phyloP scores from a whole-genome alignment of 176 grass and related monocot genomes.

The Dendrocalamus sinicus region DNA sequence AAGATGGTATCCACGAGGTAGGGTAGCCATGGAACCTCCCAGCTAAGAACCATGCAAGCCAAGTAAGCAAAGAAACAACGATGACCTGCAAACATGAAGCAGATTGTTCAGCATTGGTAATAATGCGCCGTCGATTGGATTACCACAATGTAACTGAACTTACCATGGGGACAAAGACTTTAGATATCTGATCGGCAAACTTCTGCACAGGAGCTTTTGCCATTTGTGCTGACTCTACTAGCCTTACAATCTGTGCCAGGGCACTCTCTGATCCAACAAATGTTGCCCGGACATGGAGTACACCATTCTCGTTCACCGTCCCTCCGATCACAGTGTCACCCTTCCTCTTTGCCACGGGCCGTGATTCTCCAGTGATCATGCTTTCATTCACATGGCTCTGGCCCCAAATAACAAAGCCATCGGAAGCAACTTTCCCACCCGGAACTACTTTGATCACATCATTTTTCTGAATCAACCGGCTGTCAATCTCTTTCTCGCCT shows the following conservation, averaged over 20 bases:
- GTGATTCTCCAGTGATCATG: slow-evolving; percentile 95
- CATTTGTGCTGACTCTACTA: slow-evolving; percentile 94
- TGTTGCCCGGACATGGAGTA: slow-evolving; percentile 82
- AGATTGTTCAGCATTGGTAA: slow-evolving; percentile 29
- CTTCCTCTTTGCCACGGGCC: slow-evolving; percentile 83
- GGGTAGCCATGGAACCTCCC: slow-evolving; percentile 75
- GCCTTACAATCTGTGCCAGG: slow-evolving; percentile 82
- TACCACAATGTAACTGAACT: slow-evolving; percentile 40
- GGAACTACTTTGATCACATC: slow-evolving; percentile 94
- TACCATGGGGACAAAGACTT: slow-evolving; percentile 87
- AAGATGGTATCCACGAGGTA: slow-evolving; percentile 82
- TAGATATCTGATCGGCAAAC: slow-evolving; percentile 91
- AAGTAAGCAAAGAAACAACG: slow-evolving; percentile 70
- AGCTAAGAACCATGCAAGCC: slow-evolving; percentile 83
- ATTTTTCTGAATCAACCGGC: slow-evolving; percentile 94
- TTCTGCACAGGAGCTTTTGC: slow-evolving; percentile 97
- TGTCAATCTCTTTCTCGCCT: slow-evolving; percentile 83
- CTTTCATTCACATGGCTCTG: slow-evolving; percentile 99
- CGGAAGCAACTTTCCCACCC: slow-evolving; percentile 84
- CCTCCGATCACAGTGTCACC: slow-evolving; percentile 89
- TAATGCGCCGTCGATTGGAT: not conserved
- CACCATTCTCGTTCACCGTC: slow-evolving; percentile 94
- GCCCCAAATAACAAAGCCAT: slow-evolving; percentile 94
- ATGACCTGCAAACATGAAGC: slow-evolving; percentile 69
- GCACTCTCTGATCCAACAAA: slow-evolving; percentile 93